Conservation (phyloP, 2,329 filamentous ascomycete species). For the Aurifilum marmelostoma region DNA sequence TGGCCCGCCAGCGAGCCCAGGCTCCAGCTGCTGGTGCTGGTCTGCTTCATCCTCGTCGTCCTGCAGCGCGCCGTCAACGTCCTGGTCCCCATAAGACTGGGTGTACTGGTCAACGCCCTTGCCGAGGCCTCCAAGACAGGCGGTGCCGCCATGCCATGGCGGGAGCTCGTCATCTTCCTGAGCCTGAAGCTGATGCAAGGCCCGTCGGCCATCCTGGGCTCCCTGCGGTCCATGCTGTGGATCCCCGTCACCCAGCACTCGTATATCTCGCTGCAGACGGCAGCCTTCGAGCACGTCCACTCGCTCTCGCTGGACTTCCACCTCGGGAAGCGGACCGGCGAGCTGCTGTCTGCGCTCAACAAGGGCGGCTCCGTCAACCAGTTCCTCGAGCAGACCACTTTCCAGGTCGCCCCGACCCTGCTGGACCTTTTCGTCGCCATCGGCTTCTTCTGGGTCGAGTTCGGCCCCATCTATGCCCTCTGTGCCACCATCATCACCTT, state of each 20-base stretch:
- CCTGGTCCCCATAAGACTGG: slow-evolving; percentile 80
- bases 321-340: slow-evolving; percentile 92
- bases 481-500: slow-evolving; percentile 91
- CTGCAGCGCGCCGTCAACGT: slow-evolving; percentile 85
- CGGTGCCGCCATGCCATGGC: slow-evolving; percentile 65
- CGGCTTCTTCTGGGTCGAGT: slow-evolving; percentile 74
- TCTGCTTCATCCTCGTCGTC: slow-evolving; percentile 81
- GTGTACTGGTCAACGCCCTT: slow-evolving; percentile 76
- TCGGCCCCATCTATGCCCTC: slow-evolving; percentile 88
- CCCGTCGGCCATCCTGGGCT: slow-evolving; percentile 83
- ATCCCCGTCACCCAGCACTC: slow-evolving; percentile 97
- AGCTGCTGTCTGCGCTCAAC: slow-evolving; percentile 92
- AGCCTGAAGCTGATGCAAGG: slow-evolving; percentile 82
- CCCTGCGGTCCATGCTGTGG: slow-evolving; percentile 82
- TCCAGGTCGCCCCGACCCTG: slow-evolving; percentile 93
- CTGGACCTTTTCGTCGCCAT: slow-evolving; percentile 87
- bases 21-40: slow-evolving; percentile 76
- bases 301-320: slow-evolving; percentile 95
- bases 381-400: slow-evolving; percentile 95
- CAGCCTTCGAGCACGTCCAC: slow-evolving; percentile 97
- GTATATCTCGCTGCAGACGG: slow-evolving; percentile 90
- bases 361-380: slow-evolving; percentile 96
- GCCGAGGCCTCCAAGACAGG: slow-evolving; percentile 52
- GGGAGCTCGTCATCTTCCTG: slow-evolving; percentile 75
- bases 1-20: slow-evolving; percentile 82